Conservation (phyloP, 495 filamentous ascomycete species). For the Aspergillus nanangensis region DNA sequence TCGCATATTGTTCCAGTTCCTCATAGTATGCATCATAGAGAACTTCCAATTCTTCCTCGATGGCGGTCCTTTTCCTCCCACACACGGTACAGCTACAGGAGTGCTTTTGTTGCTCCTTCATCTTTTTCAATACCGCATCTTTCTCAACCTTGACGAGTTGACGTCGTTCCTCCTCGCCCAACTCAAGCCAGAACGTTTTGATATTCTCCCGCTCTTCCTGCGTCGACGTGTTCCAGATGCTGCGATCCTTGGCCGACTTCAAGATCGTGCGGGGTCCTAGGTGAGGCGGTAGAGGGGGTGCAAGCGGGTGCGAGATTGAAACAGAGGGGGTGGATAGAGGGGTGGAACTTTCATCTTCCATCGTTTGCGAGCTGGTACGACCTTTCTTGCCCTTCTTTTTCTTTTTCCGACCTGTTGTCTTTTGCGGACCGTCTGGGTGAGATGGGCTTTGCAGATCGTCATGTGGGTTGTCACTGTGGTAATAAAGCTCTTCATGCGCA, state of each 20-base stretch:
- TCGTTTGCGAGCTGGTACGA: conserved; percentile 29
- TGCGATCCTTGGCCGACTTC: conserved; percentile 59
- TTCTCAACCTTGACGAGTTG: conserved; percentile 97
- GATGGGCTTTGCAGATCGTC: background rate
- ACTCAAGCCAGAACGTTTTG: conserved; percentile 96
- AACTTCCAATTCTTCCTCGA: conserved; percentile 98
- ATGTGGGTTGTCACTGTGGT: conserved; percentile 13
- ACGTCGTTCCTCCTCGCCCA: conserved; percentile 90
- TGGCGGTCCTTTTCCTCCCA: conserved; percentile 91
- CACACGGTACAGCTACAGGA: conserved; percentile 98
- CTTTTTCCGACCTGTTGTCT: conserved; percentile 28
- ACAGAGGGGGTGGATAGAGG: conserved; percentile 37
- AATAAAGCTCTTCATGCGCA: conserved; percentile 13
- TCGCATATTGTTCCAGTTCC: conserved; percentile 94
- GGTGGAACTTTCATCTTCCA: conserved; percentile 36
- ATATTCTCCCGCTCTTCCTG: conserved; percentile 94
- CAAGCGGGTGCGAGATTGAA: conserved; percentile 38
- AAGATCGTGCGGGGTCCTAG: conserved; percentile 21
- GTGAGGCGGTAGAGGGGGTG: conserved; percentile 28
- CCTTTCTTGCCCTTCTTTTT: conserved; percentile 46
- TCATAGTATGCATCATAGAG: conserved; percentile 99
- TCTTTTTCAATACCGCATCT: conserved; percentile 94
- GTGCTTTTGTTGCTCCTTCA: conserved; percentile 99
- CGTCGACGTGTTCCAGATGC: conserved; percentile 93
- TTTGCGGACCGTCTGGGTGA: conserved; percentile 8